Conservation (phyloP, 257 asterid species). For the Salvia hispanica region DNA sequence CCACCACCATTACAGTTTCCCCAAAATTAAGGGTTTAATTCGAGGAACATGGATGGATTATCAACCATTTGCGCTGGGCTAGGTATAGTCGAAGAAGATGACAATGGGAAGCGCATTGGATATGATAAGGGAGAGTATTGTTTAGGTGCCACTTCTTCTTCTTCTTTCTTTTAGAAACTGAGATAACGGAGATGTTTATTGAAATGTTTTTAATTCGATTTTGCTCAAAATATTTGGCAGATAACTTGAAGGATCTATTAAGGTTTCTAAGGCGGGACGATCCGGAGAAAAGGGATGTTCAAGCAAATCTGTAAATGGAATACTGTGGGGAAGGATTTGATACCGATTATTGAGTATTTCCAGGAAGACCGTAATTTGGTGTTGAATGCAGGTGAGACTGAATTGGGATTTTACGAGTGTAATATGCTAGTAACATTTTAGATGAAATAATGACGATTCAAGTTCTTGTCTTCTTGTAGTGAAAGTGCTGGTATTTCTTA, state of each 20-base stretch:
- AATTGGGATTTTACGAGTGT: conserved; percentile 12
- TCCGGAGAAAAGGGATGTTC: conserved; percentile 82
- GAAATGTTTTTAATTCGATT: not conserved
- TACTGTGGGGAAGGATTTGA: conserved; percentile 62
- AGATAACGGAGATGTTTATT: not conserved
- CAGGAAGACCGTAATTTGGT: conserved; percentile 82
- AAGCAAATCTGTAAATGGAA: conserved; percentile 94
- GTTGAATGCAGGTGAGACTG: conserved; percentile 67
- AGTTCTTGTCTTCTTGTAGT: conserved; percentile 47
- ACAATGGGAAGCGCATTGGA: conserved; percentile 56
- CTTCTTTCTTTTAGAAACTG: not conserved
- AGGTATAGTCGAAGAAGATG: conserved; percentile 76
- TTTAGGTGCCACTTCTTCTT: conserved; percentile 46
- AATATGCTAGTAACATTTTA: not conserved
- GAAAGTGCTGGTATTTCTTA: conserved; percentile 85
- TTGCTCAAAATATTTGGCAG: conserved; percentile 41
- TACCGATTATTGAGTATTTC: conserved; percentile 72
- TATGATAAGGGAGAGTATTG: conserved; percentile 67
- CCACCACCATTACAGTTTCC: conserved; percentile 7
- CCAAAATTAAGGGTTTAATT: not conserved
- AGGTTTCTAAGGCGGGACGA: conserved; percentile 93
- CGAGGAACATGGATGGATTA: conserved; percentile 66
- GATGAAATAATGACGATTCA: not conserved
- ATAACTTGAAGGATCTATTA: conserved; percentile 84
- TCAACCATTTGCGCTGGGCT: conserved; percentile 79